Evolutionary conservation across 331 rosid species (phyloP).

Genomic region (Ulmus americana): DNA sequence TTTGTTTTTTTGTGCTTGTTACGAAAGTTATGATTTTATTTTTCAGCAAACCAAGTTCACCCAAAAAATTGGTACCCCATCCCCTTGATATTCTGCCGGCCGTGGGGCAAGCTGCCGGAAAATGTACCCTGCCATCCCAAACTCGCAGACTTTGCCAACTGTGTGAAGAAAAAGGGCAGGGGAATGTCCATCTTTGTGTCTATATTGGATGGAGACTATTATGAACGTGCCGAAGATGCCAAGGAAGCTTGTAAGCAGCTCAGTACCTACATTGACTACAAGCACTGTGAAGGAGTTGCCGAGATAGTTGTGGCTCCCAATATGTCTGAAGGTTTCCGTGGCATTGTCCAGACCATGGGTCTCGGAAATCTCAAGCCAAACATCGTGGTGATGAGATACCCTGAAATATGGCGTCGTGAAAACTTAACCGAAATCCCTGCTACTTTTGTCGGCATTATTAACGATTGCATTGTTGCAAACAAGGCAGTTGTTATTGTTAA

Average conservation of each 20-base stretch:
- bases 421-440: slow-evolving; percentile 85
- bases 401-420: slow-evolving; percentile 98
- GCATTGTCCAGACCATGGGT: slow-evolving; percentile 96
- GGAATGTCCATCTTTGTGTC: slow-evolving; percentile 97
- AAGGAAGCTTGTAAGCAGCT: slow-evolving; percentile 92
- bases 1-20: slow-evolving; percentile 7
- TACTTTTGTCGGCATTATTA: slow-evolving; percentile 84
- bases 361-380: slow-evolving; percentile 98
- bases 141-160: slow-evolving; percentile 98
- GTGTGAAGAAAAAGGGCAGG: slow-evolving; percentile 97
- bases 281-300: slow-evolving; percentile 97
- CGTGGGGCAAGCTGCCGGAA: slow-evolving; percentile 98
- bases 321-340: slow-evolving; percentile 91
- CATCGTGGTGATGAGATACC: slow-evolving; percentile 95
- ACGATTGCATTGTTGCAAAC: slow-evolving; percentile 97
- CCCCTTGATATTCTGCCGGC: slow-evolving; percentile 92
- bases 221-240: slow-evolving; percentile 88
- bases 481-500: slow-evolving; percentile 96
- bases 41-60: slow-evolving; percentile 91
- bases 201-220: slow-evolving; percentile 90
- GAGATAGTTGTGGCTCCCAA: slow-evolving; percentile 95
- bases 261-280: slow-evolving; percentile 80
- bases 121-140: slow-evolving; percentile 97
- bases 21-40: slow-evolving; percentile 11
- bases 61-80: slow-evolving; percentile 99